These are phyloP conservation scores for Pyrenopolyporus hunteri DNA, from an alignment of 495 filamentous ascomycete genomes.

Conservation along the genomic window DNA sequence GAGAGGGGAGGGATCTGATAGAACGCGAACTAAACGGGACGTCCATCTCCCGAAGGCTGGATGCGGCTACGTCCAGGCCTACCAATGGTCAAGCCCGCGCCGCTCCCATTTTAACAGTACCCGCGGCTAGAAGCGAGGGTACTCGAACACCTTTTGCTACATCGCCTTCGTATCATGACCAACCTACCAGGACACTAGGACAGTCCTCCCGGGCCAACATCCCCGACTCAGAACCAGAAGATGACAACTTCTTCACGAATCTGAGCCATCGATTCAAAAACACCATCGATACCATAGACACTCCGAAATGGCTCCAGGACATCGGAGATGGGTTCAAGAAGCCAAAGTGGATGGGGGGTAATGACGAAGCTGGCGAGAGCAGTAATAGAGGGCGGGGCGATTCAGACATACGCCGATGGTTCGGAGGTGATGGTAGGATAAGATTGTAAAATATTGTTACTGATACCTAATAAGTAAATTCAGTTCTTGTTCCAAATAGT, in stretches of 20 bases:
- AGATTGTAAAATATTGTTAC: slow-evolving; percentile 22
- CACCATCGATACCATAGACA: slow-evolving; percentile 83
- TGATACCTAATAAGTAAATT: slow-evolving; percentile 3
- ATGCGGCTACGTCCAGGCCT: slow-evolving; percentile 37
- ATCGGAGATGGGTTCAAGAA: slow-evolving; percentile 68
- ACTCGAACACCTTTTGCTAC: slow-evolving; percentile 50
- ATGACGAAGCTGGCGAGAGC: slow-evolving; percentile 47
- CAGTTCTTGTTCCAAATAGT: background rate
- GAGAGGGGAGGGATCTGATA: slow-evolving; percentile 92
- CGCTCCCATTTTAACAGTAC: slow-evolving; percentile 48
- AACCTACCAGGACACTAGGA: slow-evolving; percentile 36
- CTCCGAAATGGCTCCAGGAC: slow-evolving; percentile 78
- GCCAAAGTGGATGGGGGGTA: slow-evolving; percentile 84
- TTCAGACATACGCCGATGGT: slow-evolving; percentile 53
- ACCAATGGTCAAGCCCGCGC: slow-evolving; percentile 34
- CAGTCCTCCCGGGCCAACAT: slow-evolving; percentile 38
- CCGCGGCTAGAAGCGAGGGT: slow-evolving; percentile 26
- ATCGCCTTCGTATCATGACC: slow-evolving; percentile 44
- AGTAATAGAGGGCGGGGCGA: slow-evolving; percentile 31
- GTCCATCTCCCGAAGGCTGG: slow-evolving; percentile 46
- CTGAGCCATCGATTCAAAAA: slow-evolving; percentile 87
- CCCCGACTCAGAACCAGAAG: slow-evolving; percentile 59
- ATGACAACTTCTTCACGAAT: slow-evolving; percentile 80
- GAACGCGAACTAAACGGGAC: slow-evolving; percentile 81
- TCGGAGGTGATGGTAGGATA: slow-evolving; percentile 49